A percentile compares a stretch with the other conserved stretches of the same genome.
Conservation (phyloP, 805 yeast genomes). For the Phaffomyces opuntiae region DNA sequence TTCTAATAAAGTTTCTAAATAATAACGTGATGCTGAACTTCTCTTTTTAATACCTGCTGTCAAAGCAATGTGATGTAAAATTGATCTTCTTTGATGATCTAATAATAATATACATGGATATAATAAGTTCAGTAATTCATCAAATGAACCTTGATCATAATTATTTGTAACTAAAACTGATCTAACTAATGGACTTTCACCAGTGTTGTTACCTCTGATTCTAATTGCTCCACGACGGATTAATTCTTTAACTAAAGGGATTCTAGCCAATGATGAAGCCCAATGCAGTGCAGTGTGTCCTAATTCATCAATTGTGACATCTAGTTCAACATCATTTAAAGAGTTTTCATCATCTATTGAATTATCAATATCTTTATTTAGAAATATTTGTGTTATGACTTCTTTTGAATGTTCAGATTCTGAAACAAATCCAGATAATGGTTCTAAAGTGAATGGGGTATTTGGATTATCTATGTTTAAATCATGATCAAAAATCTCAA, state of each 20-base stretch:
- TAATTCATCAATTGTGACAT: constrained; percentile 84
- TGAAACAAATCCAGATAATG: constrained; percentile 27
- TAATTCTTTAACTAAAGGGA: constrained; percentile 59
- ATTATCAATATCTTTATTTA: constrained; percentile 32
- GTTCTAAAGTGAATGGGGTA: constrained; percentile 42
- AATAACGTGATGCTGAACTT: constrained; percentile 65
- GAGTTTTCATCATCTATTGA: constrained; percentile 24
- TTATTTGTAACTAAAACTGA: constrained; percentile 81
- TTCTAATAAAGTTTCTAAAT: constrained; percentile 62
- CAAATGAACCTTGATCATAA: constrained; percentile 72
- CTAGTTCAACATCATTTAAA: constrained; percentile 44
- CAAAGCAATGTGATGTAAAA: constrained; percentile 79
- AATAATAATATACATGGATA: constrained; percentile 65
- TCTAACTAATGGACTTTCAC: constrained; percentile 82
- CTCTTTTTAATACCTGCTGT: constrained; percentile 75
- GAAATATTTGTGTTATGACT: constrained; percentile 43
- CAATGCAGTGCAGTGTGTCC: constrained; percentile 94
- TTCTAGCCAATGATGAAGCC: constrained; percentile 87
- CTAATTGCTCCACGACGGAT: constrained; percentile 64
- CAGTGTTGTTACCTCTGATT: constrained; percentile 69
- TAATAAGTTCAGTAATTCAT: constrained; percentile 57
- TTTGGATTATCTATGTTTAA: constrained; percentile 33
- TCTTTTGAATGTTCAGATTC: constrained; percentile 34
- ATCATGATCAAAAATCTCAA: constrained; percentile 32
- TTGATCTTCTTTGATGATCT: constrained; percentile 69